These are phyloP conservation scores for Chaetomium olivaceum DNA, from an alignment of 2,329 filamentous ascomycete species.

Conservation along the genomic window DNA sequence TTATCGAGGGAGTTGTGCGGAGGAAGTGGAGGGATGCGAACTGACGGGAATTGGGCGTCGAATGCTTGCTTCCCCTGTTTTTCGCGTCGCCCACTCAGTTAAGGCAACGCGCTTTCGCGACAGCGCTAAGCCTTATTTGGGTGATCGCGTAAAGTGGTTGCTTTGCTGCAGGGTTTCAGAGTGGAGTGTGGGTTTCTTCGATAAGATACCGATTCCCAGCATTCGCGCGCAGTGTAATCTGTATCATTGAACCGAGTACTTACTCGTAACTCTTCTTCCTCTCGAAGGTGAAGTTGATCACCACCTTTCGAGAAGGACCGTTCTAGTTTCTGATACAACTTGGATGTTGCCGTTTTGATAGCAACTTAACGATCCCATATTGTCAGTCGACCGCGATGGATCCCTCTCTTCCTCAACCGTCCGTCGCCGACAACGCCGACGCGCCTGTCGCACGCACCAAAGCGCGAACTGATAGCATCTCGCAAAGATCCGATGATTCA, in stretches of 20 bases:
- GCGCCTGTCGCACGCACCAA: slow-evolving; percentile 41
- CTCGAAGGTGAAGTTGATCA: not conserved
- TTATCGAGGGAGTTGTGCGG: slow-evolving; percentile 19
- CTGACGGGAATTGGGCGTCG: slow-evolving; percentile 25
- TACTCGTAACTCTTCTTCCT: not conserved
- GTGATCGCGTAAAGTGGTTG: slow-evolving; percentile 36
- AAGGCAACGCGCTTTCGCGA: slow-evolving; percentile 29
- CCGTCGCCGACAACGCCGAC: slow-evolving; percentile 28
- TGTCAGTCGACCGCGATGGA: slow-evolving; percentile 38
- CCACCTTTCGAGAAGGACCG: not conserved
- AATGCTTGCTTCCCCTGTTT: slow-evolving; percentile 25
- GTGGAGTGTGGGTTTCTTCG: slow-evolving; percentile 6
- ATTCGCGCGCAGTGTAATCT: not conserved
- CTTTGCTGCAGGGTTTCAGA: slow-evolving; percentile 11
- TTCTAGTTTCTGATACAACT: not conserved
- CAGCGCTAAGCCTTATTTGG: slow-evolving; percentile 27
- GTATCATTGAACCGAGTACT: not conserved
- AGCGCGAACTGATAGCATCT: slow-evolving; percentile 60
- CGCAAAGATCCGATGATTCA: slow-evolving; percentile 63
- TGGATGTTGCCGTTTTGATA: not conserved
- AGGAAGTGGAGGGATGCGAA: slow-evolving; percentile 11
- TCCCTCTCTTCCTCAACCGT: slow-evolving; percentile 34
- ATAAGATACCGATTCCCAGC: slow-evolving; percentile 12
- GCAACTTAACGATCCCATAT: not conserved
- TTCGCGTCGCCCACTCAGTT: slow-evolving; percentile 29